Evolutionary conservation across 805 yeast species (phyloP).

Genomic region (Starmerella potacharoeniae): DNA sequence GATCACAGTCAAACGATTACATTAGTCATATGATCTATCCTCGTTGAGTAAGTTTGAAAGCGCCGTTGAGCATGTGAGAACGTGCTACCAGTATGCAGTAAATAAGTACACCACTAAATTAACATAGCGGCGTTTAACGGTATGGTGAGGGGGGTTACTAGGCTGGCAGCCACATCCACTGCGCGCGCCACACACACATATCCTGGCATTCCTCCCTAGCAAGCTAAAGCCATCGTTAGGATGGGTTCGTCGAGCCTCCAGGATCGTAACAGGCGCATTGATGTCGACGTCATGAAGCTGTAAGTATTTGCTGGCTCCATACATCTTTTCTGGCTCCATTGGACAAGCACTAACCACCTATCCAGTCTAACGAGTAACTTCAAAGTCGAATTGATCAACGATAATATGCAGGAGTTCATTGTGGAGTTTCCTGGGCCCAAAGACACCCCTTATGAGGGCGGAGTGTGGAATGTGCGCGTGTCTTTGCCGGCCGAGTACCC

Average conservation of each 20-base stretch:
- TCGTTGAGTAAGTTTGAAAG: not conserved
- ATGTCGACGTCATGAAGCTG: slow-evolving; percentile 92
- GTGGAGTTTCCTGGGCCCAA: slow-evolving; percentile 80
- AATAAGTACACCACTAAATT: too few relatives aligned
- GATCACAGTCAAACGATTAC: not conserved
- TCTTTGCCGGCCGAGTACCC: slow-evolving; percentile 95
- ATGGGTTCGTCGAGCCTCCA: not conserved
- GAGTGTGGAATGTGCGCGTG: slow-evolving; percentile 81
- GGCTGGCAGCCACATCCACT: too few relatives aligned
- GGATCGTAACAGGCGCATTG: slow-evolving; percentile 54
- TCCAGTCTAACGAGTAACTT: slow-evolving; percentile 77
- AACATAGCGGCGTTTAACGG: too few relatives aligned
- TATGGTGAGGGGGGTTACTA: too few relatives aligned
- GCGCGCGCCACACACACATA: too few relatives aligned
- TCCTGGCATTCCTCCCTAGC: too few relatives aligned
- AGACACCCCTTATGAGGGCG: slow-evolving; percentile 80
- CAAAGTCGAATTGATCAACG: slow-evolving; percentile 73
- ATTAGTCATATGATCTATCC: not conserved
- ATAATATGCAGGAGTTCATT: slow-evolving; percentile 73
- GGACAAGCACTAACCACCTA: not conserved
- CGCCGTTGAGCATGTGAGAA: not conserved
- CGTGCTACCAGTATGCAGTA: not conserved
- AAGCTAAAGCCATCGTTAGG: too few relatives aligned
- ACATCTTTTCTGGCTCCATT: not conserved
- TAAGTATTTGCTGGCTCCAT: slow-evolving; percentile 31